phyloP scores from a whole-genome alignment of 257 asterid species.

The Solanum okadae region DNA sequence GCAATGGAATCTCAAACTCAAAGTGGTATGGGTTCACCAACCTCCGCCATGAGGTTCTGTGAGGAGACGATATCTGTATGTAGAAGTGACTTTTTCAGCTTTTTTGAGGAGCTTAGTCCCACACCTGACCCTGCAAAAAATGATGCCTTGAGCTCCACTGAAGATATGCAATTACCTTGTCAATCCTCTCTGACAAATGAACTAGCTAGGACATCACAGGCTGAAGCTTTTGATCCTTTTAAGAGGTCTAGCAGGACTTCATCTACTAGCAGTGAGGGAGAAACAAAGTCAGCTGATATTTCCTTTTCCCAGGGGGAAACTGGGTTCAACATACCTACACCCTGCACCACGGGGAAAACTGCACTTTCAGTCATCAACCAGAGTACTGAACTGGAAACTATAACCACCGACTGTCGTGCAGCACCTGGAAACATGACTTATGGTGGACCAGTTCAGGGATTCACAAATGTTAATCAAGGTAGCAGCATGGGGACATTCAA shows the following conservation, averaged over 20 bases:
- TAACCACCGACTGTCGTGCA: slow-evolving; percentile 39
- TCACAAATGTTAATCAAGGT: slow-evolving; percentile 41
- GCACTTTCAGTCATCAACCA: slow-evolving; percentile 19
- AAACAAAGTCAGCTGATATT: not conserved
- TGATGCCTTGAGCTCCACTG: slow-evolving; percentile 23
- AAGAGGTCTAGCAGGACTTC: slow-evolving; percentile 19
- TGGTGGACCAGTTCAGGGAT: slow-evolving; percentile 55
- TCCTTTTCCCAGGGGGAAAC: not conserved
- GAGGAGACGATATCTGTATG: slow-evolving; percentile 27
- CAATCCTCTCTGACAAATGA: slow-evolving; percentile 15
- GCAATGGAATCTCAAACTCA: slow-evolving; percentile 46
- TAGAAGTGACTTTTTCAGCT: slow-evolving; percentile 33
- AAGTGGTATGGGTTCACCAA: slow-evolving; percentile 43
- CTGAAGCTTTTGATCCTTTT: slow-evolving; percentile 36
- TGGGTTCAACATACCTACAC: slow-evolving; percentile 22
- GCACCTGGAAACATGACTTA: slow-evolving; percentile 56
- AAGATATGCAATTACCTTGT: not conserved
- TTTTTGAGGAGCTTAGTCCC: slow-evolving; percentile 35
- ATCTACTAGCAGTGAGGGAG: slow-evolving; percentile 13
- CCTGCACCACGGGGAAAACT: slow-evolving; percentile 17
- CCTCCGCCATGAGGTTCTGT: slow-evolving; percentile 23
- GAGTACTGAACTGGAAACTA: slow-evolving; percentile 24
- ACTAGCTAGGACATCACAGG: slow-evolving; percentile 11
- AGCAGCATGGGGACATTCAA: slow-evolving; percentile 31
- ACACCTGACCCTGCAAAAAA: slow-evolving; percentile 31